Evolutionary conservation across 345 rosid genomes (phyloP), one percentile per base, ranked within the genome.

Genomic region (Boechera stricta): DNA sequence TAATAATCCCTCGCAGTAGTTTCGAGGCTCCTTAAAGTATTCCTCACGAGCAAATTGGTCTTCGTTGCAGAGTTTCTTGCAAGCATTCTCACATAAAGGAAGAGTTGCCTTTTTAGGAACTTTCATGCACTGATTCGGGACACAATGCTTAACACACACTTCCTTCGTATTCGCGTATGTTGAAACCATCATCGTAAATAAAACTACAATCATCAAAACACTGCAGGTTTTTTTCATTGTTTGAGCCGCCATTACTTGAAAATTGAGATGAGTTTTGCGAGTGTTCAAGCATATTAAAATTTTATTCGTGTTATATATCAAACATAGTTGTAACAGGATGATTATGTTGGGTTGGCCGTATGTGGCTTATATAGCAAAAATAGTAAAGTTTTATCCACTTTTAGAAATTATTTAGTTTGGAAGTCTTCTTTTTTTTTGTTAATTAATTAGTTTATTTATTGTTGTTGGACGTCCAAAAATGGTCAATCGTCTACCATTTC

Each of bases 111-210:
- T 64, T 26, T 11, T 15, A 13, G 52, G 33, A 42, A 8, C 4
- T 26, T 64, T 42, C 53, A 42, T 64, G 52, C 68, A 64, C 42
- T 44, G 68, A 15, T 44, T 44, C 1, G 51, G 38, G 13, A 44
- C 24, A 64, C 68, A 64, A 64, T 64, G 52, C 18, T 64, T 64
- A 16, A 64, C 18, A 15, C 68, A 64, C 38, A 26, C 2, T 7
- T 64, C 68, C 18, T 15, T 2, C 8, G 7, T 44, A 44, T 15
- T 44, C 7, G 53, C 68, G 15, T 44, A 13, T 28, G 26, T 44
- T 44, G 53, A 64, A 64, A 44, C 35, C 53, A 64, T 64, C 68
- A 44, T 64, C 5, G 38, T 64, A 28, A 64, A 64, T 44, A 64
- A 63, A 64, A 44, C 24, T 15, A 28, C 53, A 28, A 64, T 44